Evolutionary conservation across 108 stramenopile genomes (phyloP).

Genomic region (Cylindrotheca closterium): DNA sequence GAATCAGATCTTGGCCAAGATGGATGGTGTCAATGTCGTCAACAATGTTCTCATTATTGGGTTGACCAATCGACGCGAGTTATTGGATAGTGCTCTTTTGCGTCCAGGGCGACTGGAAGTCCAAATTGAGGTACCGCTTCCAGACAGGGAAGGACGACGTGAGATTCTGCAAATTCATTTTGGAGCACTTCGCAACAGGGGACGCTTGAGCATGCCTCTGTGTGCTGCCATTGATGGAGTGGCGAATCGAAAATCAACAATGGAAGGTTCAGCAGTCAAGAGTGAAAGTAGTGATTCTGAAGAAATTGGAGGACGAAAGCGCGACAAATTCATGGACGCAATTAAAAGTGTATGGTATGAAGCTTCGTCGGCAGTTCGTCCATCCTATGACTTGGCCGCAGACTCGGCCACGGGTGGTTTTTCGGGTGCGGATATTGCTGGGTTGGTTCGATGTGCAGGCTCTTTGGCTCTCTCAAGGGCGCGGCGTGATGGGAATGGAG

Average conservation of each 20-base stretch:
- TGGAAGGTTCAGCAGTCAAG: background rate
- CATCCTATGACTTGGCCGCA: slow-evolving; percentile 59
- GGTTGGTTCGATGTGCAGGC: slow-evolving; percentile 85
- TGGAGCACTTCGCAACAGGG: slow-evolving; percentile 53
- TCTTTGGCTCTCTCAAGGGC: slow-evolving; percentile 72
- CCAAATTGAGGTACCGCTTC: slow-evolving; percentile 77
- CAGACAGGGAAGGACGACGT: slow-evolving; percentile 51
- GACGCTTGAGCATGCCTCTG: slow-evolving; percentile 64
- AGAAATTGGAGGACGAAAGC: slow-evolving; percentile 21
- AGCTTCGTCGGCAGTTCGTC: slow-evolving; percentile 15
- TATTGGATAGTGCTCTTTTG: slow-evolving; percentile 78
- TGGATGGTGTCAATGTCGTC: slow-evolving; percentile 83
- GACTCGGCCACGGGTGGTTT: slow-evolving; percentile 65
- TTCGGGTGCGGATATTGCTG: slow-evolving; percentile 91
- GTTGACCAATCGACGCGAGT: slow-evolving; percentile 81
- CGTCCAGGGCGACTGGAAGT: slow-evolving; percentile 86
- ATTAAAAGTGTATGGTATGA: slow-evolving; percentile 9
- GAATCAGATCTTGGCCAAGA: slow-evolving; percentile 79
- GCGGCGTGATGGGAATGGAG: slow-evolving; percentile 60
- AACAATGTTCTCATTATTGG: slow-evolving; percentile 80
- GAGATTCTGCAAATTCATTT: slow-evolving; percentile 79
- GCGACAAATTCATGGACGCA: slow-evolving; percentile 28
- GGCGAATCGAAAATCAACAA: background rate
- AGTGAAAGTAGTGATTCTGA: background rate
- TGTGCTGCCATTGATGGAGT: slow-evolving; percentile 80